Conservation (phyloP, 139 green algal species). For the Tetratostichococcus sp. region DNA sequence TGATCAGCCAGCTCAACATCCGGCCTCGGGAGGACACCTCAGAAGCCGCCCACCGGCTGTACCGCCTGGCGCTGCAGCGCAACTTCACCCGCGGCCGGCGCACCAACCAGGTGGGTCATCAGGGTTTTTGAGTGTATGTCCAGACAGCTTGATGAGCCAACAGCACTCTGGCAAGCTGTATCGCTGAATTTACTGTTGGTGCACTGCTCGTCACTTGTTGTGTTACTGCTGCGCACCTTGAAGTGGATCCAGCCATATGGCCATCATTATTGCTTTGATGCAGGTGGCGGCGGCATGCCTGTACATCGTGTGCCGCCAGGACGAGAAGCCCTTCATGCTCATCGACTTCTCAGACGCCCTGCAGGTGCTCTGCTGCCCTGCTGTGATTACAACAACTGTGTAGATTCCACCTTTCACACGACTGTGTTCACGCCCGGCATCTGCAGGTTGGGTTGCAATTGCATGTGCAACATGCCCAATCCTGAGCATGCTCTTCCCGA, state of each 20-base stretch:
- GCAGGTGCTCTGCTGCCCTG: conserved; percentile 14
- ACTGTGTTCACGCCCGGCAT: too few species aligned
- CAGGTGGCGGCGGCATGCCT: conserved; percentile 89
- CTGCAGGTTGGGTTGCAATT: too few species aligned
- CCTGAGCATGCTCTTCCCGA: too few species aligned
- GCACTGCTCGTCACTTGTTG: too few species aligned
- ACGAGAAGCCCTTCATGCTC: conserved; percentile 93
- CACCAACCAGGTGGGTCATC: conserved; percentile 57
- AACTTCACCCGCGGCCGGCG: conserved; percentile 91
- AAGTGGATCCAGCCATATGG: too few species aligned
- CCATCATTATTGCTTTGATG: background rate
- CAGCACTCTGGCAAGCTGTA: too few species aligned
- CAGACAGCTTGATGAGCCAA: too few species aligned
- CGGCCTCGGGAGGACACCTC: conserved; percentile 67
- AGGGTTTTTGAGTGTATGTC: background rate
- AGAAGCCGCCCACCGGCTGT: conserved; percentile 65
- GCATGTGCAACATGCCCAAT: too few species aligned
- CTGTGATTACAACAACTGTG: too few species aligned
- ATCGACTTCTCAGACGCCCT: conserved; percentile 96
- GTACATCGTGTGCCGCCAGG: conserved; percentile 94
- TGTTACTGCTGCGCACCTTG: too few species aligned
- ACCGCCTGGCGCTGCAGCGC: conserved; percentile 80
- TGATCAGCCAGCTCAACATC: conserved; percentile 85
- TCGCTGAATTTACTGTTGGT: too few species aligned
- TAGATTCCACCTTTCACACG: too few species aligned